Conservation (phyloP, 2,329 filamentous ascomycete species). For the Alternaria sp. region DNA sequence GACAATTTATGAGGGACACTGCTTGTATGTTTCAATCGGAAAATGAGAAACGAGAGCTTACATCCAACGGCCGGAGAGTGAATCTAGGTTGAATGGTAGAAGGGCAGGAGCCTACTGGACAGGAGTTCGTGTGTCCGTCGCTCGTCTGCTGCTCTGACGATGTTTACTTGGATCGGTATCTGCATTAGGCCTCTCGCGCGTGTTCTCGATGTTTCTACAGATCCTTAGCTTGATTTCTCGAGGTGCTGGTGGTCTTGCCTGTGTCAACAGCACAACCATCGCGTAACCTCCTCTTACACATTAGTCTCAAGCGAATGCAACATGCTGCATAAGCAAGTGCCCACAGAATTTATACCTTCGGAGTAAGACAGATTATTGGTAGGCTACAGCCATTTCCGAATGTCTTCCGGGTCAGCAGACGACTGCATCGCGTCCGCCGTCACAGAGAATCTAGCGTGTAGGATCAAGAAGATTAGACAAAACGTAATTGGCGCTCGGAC, state of each 20-base stretch:
- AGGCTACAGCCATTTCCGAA: not conserved
- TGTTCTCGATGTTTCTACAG: slow-evolving; percentile 38
- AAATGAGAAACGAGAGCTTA: not conserved
- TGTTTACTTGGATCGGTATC: slow-evolving; percentile 21
- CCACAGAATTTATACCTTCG: not conserved
- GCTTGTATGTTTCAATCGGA: not conserved
- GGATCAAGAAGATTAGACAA: not conserved
- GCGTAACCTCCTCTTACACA: slow-evolving; percentile 10
- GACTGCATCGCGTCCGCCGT: slow-evolving; percentile 9
- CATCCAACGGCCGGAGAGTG: not conserved
- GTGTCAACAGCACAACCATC: slow-evolving; percentile 36
- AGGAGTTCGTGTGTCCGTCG: not conserved
- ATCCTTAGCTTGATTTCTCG: not conserved
- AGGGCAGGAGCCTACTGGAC: not conserved
- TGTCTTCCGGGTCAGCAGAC: not conserved
- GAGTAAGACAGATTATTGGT: not conserved
- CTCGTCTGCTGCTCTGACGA: not conserved
- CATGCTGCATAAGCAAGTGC: slow-evolving; percentile 6
- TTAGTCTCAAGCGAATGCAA: slow-evolving; percentile 33
- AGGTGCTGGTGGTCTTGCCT: not conserved
- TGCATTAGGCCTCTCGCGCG: slow-evolving; percentile 34
- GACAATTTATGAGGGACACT: not conserved
- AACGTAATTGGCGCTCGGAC: slow-evolving; percentile 1
- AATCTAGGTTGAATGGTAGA: not conserved
- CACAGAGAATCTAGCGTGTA: not conserved